Evolutionary conservation across 1,139 yeast genomes (phyloP).

Genomic region (Scheffersomyces stambukii): DNA sequence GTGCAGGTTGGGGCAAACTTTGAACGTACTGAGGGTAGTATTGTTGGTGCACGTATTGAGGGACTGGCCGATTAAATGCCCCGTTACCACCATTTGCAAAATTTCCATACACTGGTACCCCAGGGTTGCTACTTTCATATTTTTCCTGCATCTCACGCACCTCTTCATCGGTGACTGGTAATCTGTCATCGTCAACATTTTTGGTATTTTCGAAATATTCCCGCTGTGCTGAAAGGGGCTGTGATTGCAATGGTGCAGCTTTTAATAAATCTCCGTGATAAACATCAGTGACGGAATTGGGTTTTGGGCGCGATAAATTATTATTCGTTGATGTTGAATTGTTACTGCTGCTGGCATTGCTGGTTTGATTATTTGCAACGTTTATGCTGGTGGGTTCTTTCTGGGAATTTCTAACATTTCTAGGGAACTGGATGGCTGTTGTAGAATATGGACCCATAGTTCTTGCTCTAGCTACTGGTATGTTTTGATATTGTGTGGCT

Average conservation of each 20-base stretch:
- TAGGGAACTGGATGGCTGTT: conserved; percentile 7
- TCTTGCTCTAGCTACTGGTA: conserved; percentile 9
- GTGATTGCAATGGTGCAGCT: conserved; percentile 50
- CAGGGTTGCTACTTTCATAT: conserved; percentile 14
- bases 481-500: too few species aligned
- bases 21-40: background rate
- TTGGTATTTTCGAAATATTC: conserved; percentile 31
- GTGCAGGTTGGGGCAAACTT: background rate
- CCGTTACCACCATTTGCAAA: too few species aligned
- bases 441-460: conserved; percentile 9
- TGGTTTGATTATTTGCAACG: conserved; percentile 3
- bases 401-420: conserved; percentile 3
- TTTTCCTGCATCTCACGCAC: conserved; percentile 36
- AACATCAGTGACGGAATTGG: conserved; percentile 39
- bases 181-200: conserved; percentile 27
- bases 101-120: too few species aligned
- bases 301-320: background rate
- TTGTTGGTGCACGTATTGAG: conserved; percentile 14
- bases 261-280: conserved; percentile 45
- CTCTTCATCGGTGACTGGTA: conserved; percentile 35
- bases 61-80: too few species aligned
- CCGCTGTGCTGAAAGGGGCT: conserved; percentile 52
- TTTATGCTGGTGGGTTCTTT: too few species aligned
- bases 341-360: conserved; percentile 2
- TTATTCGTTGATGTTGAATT: background rate